Conservation (phyloP, 1,284 basidiomycete species). For the Taiwanofungus camphoratus region DNA sequence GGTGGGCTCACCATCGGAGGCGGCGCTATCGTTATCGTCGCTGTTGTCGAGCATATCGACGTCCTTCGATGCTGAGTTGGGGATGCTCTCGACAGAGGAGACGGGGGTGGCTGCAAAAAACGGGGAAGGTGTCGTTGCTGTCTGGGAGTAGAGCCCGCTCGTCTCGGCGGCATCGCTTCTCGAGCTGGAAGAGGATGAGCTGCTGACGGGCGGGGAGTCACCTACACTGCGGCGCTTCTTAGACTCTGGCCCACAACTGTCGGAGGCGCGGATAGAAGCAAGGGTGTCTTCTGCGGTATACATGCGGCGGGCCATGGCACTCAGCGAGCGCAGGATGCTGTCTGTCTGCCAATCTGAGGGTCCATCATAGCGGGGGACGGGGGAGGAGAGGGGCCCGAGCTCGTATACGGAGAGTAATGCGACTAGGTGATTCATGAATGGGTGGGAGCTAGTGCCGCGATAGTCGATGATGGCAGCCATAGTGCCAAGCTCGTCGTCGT, state of each 20-base stretch:
- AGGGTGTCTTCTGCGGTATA: constrained; percentile 52
- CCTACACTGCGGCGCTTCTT: constrained; percentile 47
- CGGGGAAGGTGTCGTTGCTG: constrained; percentile 17
- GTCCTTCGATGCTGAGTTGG: constrained; percentile 28
- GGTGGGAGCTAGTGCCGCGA: constrained; percentile 21
- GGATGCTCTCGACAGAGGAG: constrained; percentile 39
- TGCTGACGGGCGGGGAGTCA: constrained; percentile 30
- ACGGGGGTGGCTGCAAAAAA: constrained; percentile 25
- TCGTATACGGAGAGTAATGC: constrained; percentile 37
- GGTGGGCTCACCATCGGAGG: constrained; percentile 23
- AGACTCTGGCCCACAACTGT: constrained; percentile 37
- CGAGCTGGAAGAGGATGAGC: constrained; percentile 18
- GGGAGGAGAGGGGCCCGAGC: constrained; percentile 35
- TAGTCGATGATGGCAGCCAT: constrained; percentile 21
- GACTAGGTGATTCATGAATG: constrained; percentile 34
- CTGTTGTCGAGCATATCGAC: constrained; percentile 23
- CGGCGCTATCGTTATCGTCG: constrained; percentile 9
- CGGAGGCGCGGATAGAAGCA: constrained; percentile 33
- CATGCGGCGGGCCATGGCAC: constrained; percentile 51
- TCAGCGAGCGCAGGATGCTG: constrained; percentile 51
- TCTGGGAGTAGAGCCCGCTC: constrained; percentile 12
- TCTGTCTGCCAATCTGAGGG: constrained; percentile 62
- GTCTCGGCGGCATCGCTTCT: constrained; percentile 20
- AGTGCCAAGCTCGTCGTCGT: no score
- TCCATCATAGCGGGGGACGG: constrained; percentile 58